Conservation (phyloP, 495 filamentous ascomycete species). For the Neurospora sublineolata region DNA sequence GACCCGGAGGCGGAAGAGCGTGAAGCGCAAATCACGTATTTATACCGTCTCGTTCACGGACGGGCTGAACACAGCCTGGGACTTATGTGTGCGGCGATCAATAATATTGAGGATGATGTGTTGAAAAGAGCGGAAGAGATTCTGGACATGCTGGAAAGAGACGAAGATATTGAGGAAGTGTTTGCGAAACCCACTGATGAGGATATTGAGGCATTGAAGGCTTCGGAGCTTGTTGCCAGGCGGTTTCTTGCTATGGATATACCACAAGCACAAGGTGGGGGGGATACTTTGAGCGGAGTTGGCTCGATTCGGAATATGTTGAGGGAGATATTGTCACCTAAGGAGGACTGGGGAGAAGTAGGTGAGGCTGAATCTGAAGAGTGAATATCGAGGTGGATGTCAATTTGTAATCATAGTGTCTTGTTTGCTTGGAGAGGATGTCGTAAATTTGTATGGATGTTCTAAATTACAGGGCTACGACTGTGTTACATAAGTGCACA, state of each 20-base stretch:
- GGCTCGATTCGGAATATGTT: background rate
- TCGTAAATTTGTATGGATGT: too few species aligned
- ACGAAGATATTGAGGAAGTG: conserved; percentile 25
- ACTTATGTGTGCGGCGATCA: conserved; percentile 72
- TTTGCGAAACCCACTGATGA: conserved; percentile 4
- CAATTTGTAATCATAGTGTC: background rate
- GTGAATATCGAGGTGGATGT: background rate
- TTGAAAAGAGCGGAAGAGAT: conserved; percentile 69
- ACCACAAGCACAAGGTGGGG: background rate
- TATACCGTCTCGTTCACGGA: conserved; percentile 64
- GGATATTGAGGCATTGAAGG: conserved; percentile 2
- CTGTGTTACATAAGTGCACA: too few species aligned
- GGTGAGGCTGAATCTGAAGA: background rate
- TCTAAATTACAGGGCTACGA: too few species aligned
- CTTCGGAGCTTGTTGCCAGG: conserved; percentile 10
- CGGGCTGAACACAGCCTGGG: conserved; percentile 76
- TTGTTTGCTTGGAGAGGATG: too few species aligned
- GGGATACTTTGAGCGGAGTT: background rate
- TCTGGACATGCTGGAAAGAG: conserved; percentile 52
- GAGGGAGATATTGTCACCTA: background rate
- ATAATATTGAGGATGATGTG: conserved; percentile 62
- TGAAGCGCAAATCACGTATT: conserved; percentile 74
- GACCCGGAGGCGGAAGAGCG: conserved; percentile 45
- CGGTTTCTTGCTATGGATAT: conserved; percentile 11
- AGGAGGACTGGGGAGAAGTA: background rate